Evolutionary conservation across 2,329 filamentous ascomycete genomes (phyloP), one percentile per base, ranked within the genome.

Genomic region (Colletotrichum chrysophilum): DNA sequence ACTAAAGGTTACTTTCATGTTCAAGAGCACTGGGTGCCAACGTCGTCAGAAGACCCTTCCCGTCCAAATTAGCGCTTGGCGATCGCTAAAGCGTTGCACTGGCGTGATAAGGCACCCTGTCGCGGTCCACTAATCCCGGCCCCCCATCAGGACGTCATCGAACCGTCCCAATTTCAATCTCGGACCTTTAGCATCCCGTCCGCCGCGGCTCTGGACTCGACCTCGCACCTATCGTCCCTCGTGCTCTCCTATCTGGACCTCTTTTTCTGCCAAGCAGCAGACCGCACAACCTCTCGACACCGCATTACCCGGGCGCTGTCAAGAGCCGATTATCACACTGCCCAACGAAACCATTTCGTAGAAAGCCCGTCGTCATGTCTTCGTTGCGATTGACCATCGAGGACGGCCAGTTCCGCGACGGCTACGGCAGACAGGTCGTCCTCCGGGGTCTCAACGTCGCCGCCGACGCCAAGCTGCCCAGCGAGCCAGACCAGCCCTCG

Each of bases 371-470:
- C 56, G 64, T 21, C 78, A 98, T 98, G 95, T 88, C 93, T 76
- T 88, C 92, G 26, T 91, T 96, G 68, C 93, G 94, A 69, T 89
- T 99, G 66, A 92, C 91, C 28, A 96, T 99, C 80, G 95, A 98
- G 81, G 94, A 97, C 78, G 93, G 92, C 77, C 92, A 92, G 79
- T 98, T 99, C 85, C 92, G 95, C 77, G 97, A 99, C 83, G 83
- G 88, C 16, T 87, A 95, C 78, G 94, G 96, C 78, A 93, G 97
- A 77, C 94, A 98, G 85, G 92, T 99, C 72, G 94, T 95, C 4
- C 89, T 99, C 60, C 93, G 97, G 78, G 97, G 97, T 78, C 98
- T 99, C 88, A 99, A 99, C 82, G 91, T 97, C 77, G 96, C 96
- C 48, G 95, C 92, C 78, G 96, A 98, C 82, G 93, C 94, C 81